phyloP scores from a whole-genome alignment of 73 alveolate genomes.

The Breviolum minutum region DNA sequence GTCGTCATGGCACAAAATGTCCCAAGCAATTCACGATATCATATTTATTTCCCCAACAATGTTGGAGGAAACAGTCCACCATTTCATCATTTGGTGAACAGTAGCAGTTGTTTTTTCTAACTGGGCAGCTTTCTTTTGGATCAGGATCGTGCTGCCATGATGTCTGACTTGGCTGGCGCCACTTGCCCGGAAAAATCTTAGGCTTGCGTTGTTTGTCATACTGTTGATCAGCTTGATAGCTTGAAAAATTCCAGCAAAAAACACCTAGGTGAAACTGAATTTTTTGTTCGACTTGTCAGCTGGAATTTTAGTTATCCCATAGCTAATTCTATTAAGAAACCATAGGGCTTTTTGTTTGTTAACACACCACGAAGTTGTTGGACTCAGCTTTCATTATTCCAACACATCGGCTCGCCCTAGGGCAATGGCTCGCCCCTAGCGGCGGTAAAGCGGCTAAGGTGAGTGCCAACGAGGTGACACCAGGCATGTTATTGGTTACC shows the following conservation, averaged over 20 bases:
- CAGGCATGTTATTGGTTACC: constrained; percentile 35
- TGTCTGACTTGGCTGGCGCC: constrained; percentile 66
- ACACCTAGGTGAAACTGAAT: no score
- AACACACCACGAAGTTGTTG: no score
- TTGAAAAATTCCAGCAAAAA: no score
- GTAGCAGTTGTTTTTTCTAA: background rate
- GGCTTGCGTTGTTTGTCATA: background rate
- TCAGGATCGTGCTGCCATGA: constrained; percentile 40
- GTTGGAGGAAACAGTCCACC: background rate
- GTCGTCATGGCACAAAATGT: background rate
- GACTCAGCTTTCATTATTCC: no score
- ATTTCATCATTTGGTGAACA: background rate
- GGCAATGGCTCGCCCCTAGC: no score
- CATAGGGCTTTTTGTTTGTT: no score
- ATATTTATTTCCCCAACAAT: background rate
- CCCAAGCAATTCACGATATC: background rate
- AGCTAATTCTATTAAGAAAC: no score
- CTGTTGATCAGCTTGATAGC: no score
- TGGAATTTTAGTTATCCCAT: no score
- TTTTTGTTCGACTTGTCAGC: no score
- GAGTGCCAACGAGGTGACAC: background rate
- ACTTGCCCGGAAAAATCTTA: background rate
- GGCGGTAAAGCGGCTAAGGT: no score
- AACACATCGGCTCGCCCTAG: no score
- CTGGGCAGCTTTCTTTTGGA: background rate